Conservation (phyloP, 768 basidiomycete genomes). For the Agrocybe pediades region DNA sequence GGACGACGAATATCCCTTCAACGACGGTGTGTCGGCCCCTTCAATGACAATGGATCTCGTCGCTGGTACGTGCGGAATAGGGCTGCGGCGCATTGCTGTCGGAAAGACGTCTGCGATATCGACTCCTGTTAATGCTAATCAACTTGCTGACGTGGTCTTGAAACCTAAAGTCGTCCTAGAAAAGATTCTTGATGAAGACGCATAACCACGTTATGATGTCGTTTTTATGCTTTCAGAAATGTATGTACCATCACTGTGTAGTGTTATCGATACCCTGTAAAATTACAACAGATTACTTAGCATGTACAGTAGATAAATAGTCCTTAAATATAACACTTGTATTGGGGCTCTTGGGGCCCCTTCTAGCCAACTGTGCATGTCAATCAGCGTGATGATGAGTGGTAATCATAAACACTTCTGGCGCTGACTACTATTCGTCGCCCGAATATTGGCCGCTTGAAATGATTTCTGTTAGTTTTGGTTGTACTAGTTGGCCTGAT, state of each 20-base stretch:
- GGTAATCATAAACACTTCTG: too few species aligned
- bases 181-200: not conserved
- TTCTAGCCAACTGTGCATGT: constrained; percentile 2
- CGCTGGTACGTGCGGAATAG: constrained; percentile 2
- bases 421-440: too few species aligned
- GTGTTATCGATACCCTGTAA: not conserved
- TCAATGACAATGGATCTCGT: not conserved
- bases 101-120: not conserved
- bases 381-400: not conserved
- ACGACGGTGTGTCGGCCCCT: not conserved
- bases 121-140: not conserved
- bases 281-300: not conserved
- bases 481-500: too few species aligned
- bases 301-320: not conserved
- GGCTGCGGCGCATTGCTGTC: not conserved
- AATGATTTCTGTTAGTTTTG: too few species aligned
- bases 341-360: constrained; percentile 1
- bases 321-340: constrained; percentile 4
- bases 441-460: too few species aligned
- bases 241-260: too few species aligned
- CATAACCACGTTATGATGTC: not conserved
- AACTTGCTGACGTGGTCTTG: not conserved
- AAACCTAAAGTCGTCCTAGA: not conserved
- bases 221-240: too few species aligned
- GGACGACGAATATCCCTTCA: not conserved